Conservation (phyloP, 495 filamentous ascomycete species). For the Penicillium macrosclerotiorum region DNA sequence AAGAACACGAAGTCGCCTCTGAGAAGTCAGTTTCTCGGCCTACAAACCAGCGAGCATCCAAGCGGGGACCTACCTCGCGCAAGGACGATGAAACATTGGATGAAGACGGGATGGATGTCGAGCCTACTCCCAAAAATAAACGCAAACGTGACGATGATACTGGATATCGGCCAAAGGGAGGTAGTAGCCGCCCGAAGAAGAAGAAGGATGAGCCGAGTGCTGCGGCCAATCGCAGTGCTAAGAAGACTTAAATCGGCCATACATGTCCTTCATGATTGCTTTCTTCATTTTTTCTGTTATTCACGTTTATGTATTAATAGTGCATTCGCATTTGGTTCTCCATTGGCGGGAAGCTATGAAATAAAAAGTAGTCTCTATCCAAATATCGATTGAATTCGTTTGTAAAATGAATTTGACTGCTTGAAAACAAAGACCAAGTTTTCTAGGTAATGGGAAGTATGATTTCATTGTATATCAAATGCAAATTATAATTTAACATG, state of each 20-base stretch:
- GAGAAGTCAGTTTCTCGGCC: slow-evolving; percentile 56
- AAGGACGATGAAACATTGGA: slow-evolving; percentile 54
- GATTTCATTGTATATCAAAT: too few species aligned
- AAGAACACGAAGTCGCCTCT: slow-evolving; percentile 68
- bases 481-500: too few species aligned
- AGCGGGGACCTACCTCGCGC: slow-evolving; percentile 38
- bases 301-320: slow-evolving; percentile 20
- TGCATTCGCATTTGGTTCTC: slow-evolving; percentile 9
- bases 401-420: too few species aligned
- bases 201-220: slow-evolving; percentile 55
- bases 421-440: too few species aligned
- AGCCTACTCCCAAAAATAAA: slow-evolving; percentile 45
- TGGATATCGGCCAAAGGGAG: slow-evolving; percentile 68
- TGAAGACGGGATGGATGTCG: slow-evolving; percentile 49
- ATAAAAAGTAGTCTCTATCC: too few species aligned
- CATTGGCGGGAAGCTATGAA: background rate
- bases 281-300: slow-evolving; percentile 1
- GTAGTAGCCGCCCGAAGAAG: slow-evolving; percentile 58
- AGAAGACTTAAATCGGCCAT: slow-evolving; percentile 23
- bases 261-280: background rate
- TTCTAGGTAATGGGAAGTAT: too few species aligned
- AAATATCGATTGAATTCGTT: too few species aligned
- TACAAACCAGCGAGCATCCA: slow-evolving; percentile 37
- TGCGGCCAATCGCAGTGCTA: slow-evolving; percentile 30
- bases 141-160: slow-evolving; percentile 67